These are phyloP conservation scores for Chaetothyriales sp. DNA, from an alignment of 2,329 filamentous ascomycete genomes.

Conservation along the genomic window DNA sequence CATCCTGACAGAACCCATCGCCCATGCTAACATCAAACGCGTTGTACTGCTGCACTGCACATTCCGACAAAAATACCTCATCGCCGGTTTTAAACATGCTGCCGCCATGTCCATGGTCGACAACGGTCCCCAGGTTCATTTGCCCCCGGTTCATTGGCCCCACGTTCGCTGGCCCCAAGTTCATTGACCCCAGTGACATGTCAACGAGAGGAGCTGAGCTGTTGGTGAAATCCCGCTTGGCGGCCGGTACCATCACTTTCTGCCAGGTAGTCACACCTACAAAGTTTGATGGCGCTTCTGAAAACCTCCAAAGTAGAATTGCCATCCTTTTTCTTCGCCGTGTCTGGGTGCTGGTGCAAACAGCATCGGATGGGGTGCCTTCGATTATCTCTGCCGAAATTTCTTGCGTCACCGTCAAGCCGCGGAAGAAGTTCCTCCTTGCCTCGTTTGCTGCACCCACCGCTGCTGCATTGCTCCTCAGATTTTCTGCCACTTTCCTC, in stretches of 20 bases:
- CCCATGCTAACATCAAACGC: constrained; percentile 5
- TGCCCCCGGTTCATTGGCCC: too few species aligned
- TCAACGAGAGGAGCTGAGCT: constrained; percentile 22
- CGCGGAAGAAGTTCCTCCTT: constrained; percentile 26
- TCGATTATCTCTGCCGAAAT: constrained; percentile 24
- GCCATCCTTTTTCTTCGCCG: constrained; percentile 25
- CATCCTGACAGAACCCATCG: constrained; percentile 10
- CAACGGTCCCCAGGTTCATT: neutral
- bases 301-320: constrained; percentile 35
- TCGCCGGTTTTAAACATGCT: neutral
- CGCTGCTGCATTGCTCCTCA: constrained; percentile 21
- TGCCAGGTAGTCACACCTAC: constrained; percentile 34
- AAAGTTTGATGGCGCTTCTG: constrained; percentile 27
- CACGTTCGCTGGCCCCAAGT: too few species aligned
- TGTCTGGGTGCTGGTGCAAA: constrained; percentile 15
- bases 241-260: constrained; percentile 26
- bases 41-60: constrained; percentile 1
- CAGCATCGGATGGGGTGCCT: constrained; percentile 20
- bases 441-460: constrained; percentile 24
- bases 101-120: constrained; percentile 1
- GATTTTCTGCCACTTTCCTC: constrained; percentile 26
- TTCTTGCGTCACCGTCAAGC: constrained; percentile 34
- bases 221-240: constrained; percentile 24
- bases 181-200: neutral
- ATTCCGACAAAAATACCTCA: neutral